Evolutionary conservation across 352 stramenopile species (phyloP), one percentile per base, ranked within the genome.

Genomic region (Phytophthora sansomeana): DNA sequence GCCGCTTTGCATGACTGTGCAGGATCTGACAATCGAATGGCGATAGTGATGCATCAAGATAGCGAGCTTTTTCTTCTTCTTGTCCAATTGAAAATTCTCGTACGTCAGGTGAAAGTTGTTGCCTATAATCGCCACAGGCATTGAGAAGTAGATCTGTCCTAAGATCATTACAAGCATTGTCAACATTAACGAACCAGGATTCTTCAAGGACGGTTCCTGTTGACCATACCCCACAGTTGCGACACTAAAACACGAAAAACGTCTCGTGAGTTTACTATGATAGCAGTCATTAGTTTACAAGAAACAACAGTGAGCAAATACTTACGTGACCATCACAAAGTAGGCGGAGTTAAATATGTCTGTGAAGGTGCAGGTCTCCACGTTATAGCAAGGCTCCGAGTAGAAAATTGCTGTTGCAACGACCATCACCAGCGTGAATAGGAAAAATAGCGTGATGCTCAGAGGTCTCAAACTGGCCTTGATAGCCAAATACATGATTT

Each of bases 311-410:
- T n/a, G n/a, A n/a, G n/a, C n/a, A n/a, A n/a, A n/a, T 44, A 86
- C 74, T 43, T 89, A 94, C 86, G 87, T 92, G 63, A 92, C 74
- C 80, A 95, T 90, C 56, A 92, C 81, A 66, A 93, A 95, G 46
- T 95, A 95, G 1, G 74, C 83, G 11, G 87, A 78, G 60, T 95
- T 95, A 69, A 93, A 92, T 33, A 93, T 91, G 61, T 93, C 87
- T 14, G 84, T 93, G 58, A 95, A 95, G 17, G 77, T 72, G 59
- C 86, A 94, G 11, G 84, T 93, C 32, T 82, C 74, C 32, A 92
- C 58, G 46, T 92, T 85, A 49, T 92, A 92, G 48, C 86, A 94
- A 13, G 83, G 86, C 56, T 94, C 80, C 5, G 84, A 75, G 48
- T 91, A 92, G 61, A 87, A 93, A 33, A 93, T 78, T 10, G 83